Base-by-base conservation (phyloP, 2,329 filamentous ascomycete species). In the Diaporthe helianthi region DNA sequence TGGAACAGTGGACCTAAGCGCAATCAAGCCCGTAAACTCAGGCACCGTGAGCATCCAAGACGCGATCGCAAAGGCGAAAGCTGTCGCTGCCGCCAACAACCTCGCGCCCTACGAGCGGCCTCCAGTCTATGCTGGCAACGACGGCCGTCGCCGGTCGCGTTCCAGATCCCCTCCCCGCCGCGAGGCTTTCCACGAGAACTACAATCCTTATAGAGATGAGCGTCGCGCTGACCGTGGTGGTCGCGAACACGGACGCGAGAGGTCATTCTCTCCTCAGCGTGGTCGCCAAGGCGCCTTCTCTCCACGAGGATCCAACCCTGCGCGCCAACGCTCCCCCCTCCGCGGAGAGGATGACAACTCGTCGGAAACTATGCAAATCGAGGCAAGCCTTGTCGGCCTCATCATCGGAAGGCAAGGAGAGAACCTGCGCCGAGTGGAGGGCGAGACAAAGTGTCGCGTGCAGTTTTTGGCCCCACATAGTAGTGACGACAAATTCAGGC, bases 401-500 rank as follows among this genome's bases (percentile, higher is more conserved):
- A 97, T 97, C 76, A 97, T 97, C 77, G 94, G 94, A 65, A 89
- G 94, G 71, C 92, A 94, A 76, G 94, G 94, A 73, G 94, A 97
- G 81, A 97, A 97, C 75, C 83, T 97, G 52, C 87, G 93, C 73
- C 90, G 93, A 69, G 93, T 97, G 73, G 94, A 97, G 80, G 84
- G 88, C 54, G 93, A 97, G 75, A 93, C 91, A 58, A 89, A 89
- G 66, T 94, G 93, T 74, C 87, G 94, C 70, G 93, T 97, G 31
- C 94, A 97, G 80, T 97, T 97, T 78, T 86, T 97, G 70, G 92
- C 93, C 41, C 88, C 92, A 19, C 88, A 89, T 69, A 90, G 93
- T 76, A 84, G 86, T 44, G 89, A 88, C 54, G 92, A 92, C 24
- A 87, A 90, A 19, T 91, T 90, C 75, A 90, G 94, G 69, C 91